Evolutionary conservation across 257 asterid species (phyloP), one percentile per base, ranked within the genome.

Genomic region (Petunia secreta): DNA sequence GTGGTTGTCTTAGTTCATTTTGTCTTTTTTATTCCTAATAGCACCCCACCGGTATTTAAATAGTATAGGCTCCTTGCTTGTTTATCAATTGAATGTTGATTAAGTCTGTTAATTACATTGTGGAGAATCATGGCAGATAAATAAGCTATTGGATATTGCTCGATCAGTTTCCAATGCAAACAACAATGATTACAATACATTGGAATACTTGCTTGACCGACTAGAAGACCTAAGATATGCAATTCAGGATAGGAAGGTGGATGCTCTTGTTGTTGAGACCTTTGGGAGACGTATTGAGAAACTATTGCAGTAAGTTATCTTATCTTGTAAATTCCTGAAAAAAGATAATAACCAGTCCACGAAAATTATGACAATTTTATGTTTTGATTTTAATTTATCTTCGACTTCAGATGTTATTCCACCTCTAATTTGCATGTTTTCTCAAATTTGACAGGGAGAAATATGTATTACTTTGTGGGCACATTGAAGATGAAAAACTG

Each of bases 201-300:
- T 96, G 90, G 96, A 92, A 80, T 90, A 84, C 82, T 90, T 96
- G 95, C 89, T 94, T 40, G 94, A 91, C 80, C 89, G 86, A 66
- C 78, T 92, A 83, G 98, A 92, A 48, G 98, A 96, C 82, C 92
- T 96, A 80, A 94, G 92, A 85, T 92, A 89, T 84, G 94, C 90
- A 82, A 94, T 96, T 82, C 89, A 91, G 79, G 98, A 92, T 82
- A 89, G 98, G 87, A 96, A 92, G 88, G 98, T 90, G 88, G 99
- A 96, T 88, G 99, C 98, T 81, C 98, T 96, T 81, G 91, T 94
- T 71, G 98, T 96, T 52, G 99, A 96, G 89, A 96, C 99, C 84
- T 91, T 96, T 75, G 99, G 99, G 80, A 89, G 97, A 79, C 97
- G 99, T 80, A 89, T 94, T 62, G 99, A 96, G 88, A 96, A 92